Conservation (phyloP, 345 rosid genomes). For the Eutrema japonicum region DNA sequence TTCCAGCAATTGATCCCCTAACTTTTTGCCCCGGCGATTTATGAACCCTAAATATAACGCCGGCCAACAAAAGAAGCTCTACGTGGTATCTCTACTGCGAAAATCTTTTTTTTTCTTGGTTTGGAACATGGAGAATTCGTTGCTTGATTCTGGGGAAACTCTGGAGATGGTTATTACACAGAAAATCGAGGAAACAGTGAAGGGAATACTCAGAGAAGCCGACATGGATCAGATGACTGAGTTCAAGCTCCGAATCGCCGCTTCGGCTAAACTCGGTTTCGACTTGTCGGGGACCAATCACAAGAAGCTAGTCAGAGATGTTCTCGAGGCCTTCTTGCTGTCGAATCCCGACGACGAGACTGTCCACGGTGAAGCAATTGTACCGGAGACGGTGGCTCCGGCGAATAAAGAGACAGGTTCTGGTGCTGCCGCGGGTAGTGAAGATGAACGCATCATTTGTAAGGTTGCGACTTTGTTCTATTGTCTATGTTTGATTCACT, state of each 20-base stretch:
- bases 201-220: slow-evolving; percentile 54
- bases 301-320: slow-evolving; percentile 58
- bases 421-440: slow-evolving; percentile 8
- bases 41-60: slow-evolving; percentile 31
- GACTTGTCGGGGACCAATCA: slow-evolving; percentile 52
- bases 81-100: not conserved
- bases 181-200: slow-evolving; percentile 64
- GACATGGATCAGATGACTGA: slow-evolving; percentile 72
- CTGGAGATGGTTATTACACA: slow-evolving; percentile 48
- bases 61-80: not conserved
- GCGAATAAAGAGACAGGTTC: slow-evolving; percentile 29
- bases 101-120: not conserved
- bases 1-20: too few species aligned
- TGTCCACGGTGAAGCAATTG: slow-evolving; percentile 28
- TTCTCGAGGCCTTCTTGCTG: slow-evolving; percentile 66
- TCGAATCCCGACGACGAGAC: slow-evolving; percentile 41
- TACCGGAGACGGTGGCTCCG: slow-evolving; percentile 12
- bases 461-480: slow-evolving; percentile 45
- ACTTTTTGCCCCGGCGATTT: slow-evolving; percentile 19
- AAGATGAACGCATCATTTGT: slow-evolving; percentile 59
- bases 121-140: not conserved
- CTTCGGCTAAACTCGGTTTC: slow-evolving; percentile 60
- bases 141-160: slow-evolving; percentile 2
- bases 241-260: slow-evolving; percentile 67
- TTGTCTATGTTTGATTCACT: slow-evolving; percentile 2